Evolutionary conservation across 2,329 filamentous ascomycete genomes (phyloP).

Genomic region (Phaeosphaeria sp.): DNA sequence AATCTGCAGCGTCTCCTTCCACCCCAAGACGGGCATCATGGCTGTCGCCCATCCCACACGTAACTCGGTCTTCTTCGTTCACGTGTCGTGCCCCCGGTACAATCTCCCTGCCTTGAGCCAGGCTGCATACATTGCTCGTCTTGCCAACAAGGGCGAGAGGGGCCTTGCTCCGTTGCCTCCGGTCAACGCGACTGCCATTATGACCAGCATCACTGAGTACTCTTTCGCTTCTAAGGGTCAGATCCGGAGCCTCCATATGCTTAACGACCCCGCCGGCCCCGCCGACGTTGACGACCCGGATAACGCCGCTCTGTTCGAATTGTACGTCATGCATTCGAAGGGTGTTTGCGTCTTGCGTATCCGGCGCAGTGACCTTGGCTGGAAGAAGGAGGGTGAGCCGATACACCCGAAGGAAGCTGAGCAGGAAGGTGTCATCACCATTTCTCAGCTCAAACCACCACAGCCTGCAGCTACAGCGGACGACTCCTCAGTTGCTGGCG

Average conservation of each 20-base stretch:
- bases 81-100: constrained; percentile 93
- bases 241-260: constrained; percentile 87
- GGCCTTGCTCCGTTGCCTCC: constrained; percentile 71
- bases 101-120: constrained; percentile 81
- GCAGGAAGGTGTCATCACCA: constrained; percentile 74
- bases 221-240: constrained; percentile 87
- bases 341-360: constrained; percentile 90
- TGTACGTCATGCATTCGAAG: constrained; percentile 97
- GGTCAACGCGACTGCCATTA: constrained; percentile 93
- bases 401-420: constrained; percentile 79
- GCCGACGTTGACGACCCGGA: constrained; percentile 64
- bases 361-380: constrained; percentile 88
- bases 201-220: constrained; percentile 95
- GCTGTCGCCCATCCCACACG: constrained; percentile 94
- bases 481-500: constrained; percentile 49
- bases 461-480: constrained; percentile 31
- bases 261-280: constrained; percentile 71
- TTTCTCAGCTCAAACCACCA: constrained; percentile 67
- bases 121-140: constrained; percentile 82
- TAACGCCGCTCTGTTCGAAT: constrained; percentile 83
- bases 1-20: constrained; percentile 97
- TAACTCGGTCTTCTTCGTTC: constrained; percentile 97
- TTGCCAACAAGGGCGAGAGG: constrained; percentile 61
- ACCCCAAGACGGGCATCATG: constrained; percentile 90
- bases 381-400: constrained; percentile 89